Base-by-base conservation (phyloP, 139 green algal genomes). In the Parachlorella kessleri region DNA sequence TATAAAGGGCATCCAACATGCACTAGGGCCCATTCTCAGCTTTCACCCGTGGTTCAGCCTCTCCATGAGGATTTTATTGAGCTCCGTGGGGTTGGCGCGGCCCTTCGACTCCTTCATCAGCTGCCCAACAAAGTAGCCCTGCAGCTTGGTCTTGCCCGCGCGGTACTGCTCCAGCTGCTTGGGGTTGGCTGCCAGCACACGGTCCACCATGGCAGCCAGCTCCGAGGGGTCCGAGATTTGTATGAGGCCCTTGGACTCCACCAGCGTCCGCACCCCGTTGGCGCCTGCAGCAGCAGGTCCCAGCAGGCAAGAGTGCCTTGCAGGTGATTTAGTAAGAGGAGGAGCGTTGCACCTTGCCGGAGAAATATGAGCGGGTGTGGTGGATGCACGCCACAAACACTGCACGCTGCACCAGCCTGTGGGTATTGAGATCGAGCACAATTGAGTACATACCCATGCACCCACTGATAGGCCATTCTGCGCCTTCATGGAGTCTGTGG, bases 61-160 rank as follows among this genome's bases (percentile, higher is more conserved):
- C 66, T 85, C 64, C 82, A 87, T 89, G 10, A 98, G 83, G 0
- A 96, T 75, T 42, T 92, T 79, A 75, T 97, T 94, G 71, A 98
- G 86, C 5, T 95, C 66, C 2, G 53, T 82, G 0, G 94, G 94
- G 88, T 97, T 97, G 5, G 91, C 93, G 2, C 84, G 76, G 3
- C 94, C 94, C 75, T 90, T 88, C 53, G 82, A 91, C 83, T 90
- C 91, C 84, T 97, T 97, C 94, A 98, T 98, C 33, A 94, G 85
- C 76, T 92, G 88, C 30, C 90, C 92, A 39, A 93, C 88, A 82
- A 98, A 98, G 84, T 93, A 97, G 40, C 92, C 93, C 76, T 93
- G 83, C 77, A 98, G 86, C 84, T 98, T 98, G 18, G 83, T 92
- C 79, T 98, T 98, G 59, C 94, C 94, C 28, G 37, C 75, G 66